phyloP scores from a whole-genome alignment of 768 basidiomycete genomes.

The Nidula microcarpa region DNA sequence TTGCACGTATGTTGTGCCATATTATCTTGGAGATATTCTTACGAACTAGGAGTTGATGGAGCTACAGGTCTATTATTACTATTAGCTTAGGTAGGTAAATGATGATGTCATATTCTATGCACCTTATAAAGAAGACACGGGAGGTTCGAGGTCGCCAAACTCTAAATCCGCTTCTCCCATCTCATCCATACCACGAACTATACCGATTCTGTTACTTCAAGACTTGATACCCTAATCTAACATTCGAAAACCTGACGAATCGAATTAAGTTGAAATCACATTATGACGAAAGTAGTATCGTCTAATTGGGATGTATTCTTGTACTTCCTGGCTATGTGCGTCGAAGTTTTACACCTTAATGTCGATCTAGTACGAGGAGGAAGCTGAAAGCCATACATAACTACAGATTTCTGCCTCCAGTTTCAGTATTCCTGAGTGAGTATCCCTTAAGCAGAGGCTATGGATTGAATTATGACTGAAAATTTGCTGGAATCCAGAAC shows the following conservation, averaged over 20 bases:
- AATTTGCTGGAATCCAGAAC: conserved; percentile 6
- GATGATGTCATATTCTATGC: neutral
- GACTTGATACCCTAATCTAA: neutral
- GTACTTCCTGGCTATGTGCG: conserved; percentile 22
- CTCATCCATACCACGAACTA: neutral
- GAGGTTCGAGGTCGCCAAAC: neutral
- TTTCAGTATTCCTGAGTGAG: conserved; percentile 17
- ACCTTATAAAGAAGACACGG: neutral
- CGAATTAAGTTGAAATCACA: neutral
- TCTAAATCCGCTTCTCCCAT: neutral
- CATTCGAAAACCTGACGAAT: neutral
- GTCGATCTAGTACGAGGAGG: neutral
- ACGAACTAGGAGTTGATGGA: no score
- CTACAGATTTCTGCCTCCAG: conserved; percentile 15
- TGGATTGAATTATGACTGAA: neutral
- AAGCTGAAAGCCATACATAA: neutral
- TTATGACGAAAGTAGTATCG: conserved; percentile 11
- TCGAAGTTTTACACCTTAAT: neutral
- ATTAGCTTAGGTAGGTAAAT: no score
- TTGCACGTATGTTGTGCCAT: no score
- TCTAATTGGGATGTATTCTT: conserved; percentile 15
- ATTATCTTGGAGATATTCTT: no score
- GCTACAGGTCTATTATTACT: no score
- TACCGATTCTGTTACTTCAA: no score
- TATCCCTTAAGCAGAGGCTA: no score